Percentiles rank a stretch among this genome's conserved stretches.
phyloP scores from a whole-genome alignment of 2,329 filamentous ascomycete genomes.

The Trichoderma brevicompactum region DNA sequence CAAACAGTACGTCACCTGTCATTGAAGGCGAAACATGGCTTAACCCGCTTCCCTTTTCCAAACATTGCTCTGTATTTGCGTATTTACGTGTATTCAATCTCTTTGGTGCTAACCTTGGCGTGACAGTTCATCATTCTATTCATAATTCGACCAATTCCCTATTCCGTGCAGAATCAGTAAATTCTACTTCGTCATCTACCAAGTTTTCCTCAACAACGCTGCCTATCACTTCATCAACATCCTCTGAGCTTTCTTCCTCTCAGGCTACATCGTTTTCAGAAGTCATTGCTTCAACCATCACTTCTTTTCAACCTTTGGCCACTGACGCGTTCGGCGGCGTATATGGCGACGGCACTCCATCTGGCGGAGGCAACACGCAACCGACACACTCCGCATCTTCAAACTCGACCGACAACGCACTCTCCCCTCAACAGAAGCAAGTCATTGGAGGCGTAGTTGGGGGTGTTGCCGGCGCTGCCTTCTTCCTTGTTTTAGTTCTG shows the following conservation, averaged over 20 bases:
- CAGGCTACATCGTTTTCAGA: conserved; percentile 15
- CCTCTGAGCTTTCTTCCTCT: conserved; percentile 7
- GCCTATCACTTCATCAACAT: conserved; percentile 4
- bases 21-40: not conserved
- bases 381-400: conserved; percentile 33
- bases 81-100: not conserved
- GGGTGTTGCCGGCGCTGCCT: conserved; percentile 60
- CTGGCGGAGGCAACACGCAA: conserved; percentile 8
- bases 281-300: not conserved
- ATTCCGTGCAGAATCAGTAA: conserved; percentile 15
- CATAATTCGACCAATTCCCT: conserved; percentile 11
- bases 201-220: conserved; percentile 8
- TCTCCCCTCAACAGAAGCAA: conserved; percentile 44
- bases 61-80: not conserved
- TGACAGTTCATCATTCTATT: conserved; percentile 12
- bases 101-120: not conserved
- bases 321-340: conserved; percentile 17
- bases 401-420: conserved; percentile 33
- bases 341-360: not conserved
- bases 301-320: conserved; percentile 13
- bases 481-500: conserved; percentile 59
- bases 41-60: not conserved
- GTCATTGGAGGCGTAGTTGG: conserved; percentile 63
- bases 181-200: conserved; percentile 1
- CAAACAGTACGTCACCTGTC: conserved; percentile 32